Evolutionary conservation across 2,329 filamentous ascomycete species (phyloP).

Genomic region (Colletotrichum orchidophilum): DNA sequence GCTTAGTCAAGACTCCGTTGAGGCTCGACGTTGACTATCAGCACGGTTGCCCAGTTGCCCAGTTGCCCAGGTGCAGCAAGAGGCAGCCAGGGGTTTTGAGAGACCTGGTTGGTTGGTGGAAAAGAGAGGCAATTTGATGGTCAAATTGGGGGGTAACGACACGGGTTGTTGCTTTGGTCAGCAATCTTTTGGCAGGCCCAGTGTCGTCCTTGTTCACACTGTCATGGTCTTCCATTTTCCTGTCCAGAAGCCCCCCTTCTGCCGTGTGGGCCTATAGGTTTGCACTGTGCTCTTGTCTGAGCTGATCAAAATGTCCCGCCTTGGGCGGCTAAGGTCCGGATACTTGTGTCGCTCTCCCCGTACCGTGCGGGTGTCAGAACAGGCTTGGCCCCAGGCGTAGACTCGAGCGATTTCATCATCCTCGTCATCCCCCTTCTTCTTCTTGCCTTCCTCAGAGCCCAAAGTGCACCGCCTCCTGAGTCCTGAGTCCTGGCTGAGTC

Average conservation of each 20-base stretch:
- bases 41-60: not conserved
- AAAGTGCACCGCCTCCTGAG: conserved; percentile 3
- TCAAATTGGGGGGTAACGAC: not conserved
- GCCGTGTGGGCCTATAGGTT: not conserved
- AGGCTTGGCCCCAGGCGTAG: conserved; percentile 12
- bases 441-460: not conserved
- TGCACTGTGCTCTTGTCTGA: not conserved
- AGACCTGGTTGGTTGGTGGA: not conserved
- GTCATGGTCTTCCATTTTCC: not conserved
- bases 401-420: conserved; percentile 35
- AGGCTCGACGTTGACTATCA: not conserved
- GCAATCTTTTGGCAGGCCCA: no score
- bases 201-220: no score
- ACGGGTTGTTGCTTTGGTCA: conserved; percentile 20
- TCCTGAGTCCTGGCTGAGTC: not conserved
- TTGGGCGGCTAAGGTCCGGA: no score
- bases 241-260: conserved; percentile 11
- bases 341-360: conserved; percentile 26
- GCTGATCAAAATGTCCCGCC: not conserved
- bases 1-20: not conserved
- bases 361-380: conserved; percentile 29
- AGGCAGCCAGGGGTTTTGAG: not conserved
- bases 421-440: not conserved
- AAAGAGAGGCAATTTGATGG: conserved; percentile 9
- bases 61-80: not conserved